Evolutionary conservation across 73 alveolate genomes (phyloP).

Genomic region (Paramecium sexaurelia): DNA sequence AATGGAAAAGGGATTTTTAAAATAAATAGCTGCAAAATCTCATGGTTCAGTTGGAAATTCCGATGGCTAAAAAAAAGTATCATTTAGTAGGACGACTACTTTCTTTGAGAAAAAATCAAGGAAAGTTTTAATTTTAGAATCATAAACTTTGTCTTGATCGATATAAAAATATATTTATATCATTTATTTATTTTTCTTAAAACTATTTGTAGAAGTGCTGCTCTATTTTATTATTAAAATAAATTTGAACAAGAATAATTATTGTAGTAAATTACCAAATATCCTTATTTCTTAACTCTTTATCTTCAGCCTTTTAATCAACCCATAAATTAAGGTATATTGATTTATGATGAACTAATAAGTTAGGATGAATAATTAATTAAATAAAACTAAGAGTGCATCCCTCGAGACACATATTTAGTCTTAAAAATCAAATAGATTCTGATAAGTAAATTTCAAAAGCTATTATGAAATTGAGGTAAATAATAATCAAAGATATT

Average conservation of each 20-base stretch:
- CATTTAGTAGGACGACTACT: background rate
- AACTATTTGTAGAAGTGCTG: constrained; percentile 29
- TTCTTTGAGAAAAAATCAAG: constrained; percentile 26
- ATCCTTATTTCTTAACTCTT: too few species aligned
- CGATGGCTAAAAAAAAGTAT: background rate
- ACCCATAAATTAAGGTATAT: too few species aligned
- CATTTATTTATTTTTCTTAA: background rate
- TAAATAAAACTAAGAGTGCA: too few species aligned
- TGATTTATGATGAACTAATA: too few species aligned
- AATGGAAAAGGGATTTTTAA: constrained; percentile 19
- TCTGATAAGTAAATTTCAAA: too few species aligned
- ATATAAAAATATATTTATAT: background rate
- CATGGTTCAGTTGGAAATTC: constrained; percentile 13
- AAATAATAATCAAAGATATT: too few species aligned
- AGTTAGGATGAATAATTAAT: too few species aligned
- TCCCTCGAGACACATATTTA: too few species aligned
- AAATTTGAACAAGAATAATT: background rate
- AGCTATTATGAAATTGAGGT: too few species aligned
- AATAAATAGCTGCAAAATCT: background rate
- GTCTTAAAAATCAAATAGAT: too few species aligned
- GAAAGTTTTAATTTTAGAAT: background rate
- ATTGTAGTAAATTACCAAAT: background rate
- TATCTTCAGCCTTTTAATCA: too few species aligned
- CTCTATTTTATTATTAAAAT: constrained; percentile 34
- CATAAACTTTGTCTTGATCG: constrained; percentile 5